These are phyloP conservation scores for Arabidopsis arenosa DNA, from an alignment of 345 rosid species.

Conservation along the genomic window DNA sequence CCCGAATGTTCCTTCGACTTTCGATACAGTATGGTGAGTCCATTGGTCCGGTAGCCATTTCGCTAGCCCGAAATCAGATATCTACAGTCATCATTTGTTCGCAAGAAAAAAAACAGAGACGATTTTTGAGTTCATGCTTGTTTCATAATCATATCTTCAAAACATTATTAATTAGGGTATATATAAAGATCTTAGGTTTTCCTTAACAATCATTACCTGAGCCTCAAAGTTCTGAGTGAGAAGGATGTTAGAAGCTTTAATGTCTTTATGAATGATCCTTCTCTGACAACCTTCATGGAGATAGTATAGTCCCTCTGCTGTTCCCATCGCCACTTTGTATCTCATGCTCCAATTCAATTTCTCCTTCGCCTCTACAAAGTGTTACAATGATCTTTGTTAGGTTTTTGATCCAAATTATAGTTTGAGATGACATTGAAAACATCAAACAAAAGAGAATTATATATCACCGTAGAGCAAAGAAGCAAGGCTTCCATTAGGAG, in stretches of 20 bases:
- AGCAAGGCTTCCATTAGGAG: conserved; percentile 86
- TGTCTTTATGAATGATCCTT: conserved; percentile 93
- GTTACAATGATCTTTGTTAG: conserved; percentile 3
- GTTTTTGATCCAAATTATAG: conserved; percentile 9
- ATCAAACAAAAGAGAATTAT: background rate
- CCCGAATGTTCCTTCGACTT: conserved; percentile 98
- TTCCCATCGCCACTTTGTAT: conserved; percentile 76
- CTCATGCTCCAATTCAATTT: conserved; percentile 66
- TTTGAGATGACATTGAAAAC: conserved; percentile 1
- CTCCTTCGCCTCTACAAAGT: conserved; percentile 61
- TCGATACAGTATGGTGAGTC: conserved; percentile 82
- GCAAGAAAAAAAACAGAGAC: background rate
- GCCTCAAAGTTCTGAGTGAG: conserved; percentile 84
- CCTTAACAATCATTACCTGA: conserved; percentile 53
- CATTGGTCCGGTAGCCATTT: conserved; percentile 95
- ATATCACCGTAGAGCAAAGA: conserved; percentile 77
- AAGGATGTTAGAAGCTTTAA: conserved; percentile 90
- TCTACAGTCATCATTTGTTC: conserved; percentile 50
- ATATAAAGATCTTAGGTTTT: background rate
- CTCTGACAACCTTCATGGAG: conserved; percentile 93
- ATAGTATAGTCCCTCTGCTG: conserved; percentile 79
- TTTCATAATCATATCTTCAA: background rate
- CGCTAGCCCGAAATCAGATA: conserved; percentile 96
- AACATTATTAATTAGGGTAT: background rate
- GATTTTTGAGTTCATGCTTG: background rate